A percentile compares a stretch with the other conserved stretches of the same genome.
Evolutionary conservation across 1,284 basidiomycete genomes (phyloP).

Genomic region (Trametes pubescens): DNA sequence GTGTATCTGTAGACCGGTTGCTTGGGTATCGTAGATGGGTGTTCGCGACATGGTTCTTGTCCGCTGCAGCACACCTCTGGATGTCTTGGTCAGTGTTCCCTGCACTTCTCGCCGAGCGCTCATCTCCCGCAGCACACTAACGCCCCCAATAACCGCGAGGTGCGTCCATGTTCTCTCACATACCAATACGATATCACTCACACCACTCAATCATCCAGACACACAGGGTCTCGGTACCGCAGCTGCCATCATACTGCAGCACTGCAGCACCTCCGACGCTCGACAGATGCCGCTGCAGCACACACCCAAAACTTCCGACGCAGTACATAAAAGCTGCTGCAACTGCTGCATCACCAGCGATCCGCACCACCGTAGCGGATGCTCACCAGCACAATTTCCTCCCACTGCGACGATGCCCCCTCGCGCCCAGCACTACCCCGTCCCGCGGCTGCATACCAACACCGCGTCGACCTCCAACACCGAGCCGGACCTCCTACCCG

Average conservation of each 20-base stretch:
- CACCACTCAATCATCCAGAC: background rate
- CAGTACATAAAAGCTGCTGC: slow-evolving; percentile 9
- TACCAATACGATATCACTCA: no score
- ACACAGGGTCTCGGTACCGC: background rate
- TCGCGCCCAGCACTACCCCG: background rate
- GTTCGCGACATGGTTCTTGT: background rate
- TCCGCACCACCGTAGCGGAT: background rate
- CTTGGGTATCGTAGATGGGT: background rate
- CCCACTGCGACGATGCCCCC: background rate
- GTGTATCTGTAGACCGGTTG: slow-evolving; percentile 5
- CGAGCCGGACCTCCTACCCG: slow-evolving; percentile 15
- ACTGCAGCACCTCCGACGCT: background rate
- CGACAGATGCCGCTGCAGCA: background rate
- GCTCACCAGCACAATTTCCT: background rate
- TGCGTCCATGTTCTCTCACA: background rate
- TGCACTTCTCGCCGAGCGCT: background rate
- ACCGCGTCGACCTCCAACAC: slow-evolving; percentile 21
- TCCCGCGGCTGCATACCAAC: slow-evolving; percentile 4
- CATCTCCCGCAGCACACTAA: background rate
- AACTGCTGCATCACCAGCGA: background rate
- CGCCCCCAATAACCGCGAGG: background rate
- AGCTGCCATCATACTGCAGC: slow-evolving; percentile 6
- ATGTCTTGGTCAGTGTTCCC: background rate
- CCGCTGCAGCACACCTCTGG: background rate
- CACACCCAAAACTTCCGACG: background rate